Percentiles rank a stretch among this genome's conserved stretches.
These are phyloP conservation scores for Candida buenavistaensis DNA, from an alignment of 1,139 yeast genomes.

Conservation along the genomic window DNA sequence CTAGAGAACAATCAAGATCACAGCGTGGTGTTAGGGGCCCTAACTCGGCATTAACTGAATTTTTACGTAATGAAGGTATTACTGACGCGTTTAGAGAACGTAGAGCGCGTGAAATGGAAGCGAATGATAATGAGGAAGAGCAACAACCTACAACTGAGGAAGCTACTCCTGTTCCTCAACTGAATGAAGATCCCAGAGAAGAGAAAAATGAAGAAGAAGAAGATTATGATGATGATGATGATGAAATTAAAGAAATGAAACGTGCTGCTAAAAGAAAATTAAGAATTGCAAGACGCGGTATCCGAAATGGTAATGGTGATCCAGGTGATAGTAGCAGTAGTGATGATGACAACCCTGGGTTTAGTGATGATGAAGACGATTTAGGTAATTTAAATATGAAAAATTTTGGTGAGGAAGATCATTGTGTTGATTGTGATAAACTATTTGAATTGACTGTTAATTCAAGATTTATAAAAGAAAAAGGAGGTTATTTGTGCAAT, in stretches of 20 bases:
- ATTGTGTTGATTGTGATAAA: slow-evolving; percentile 60
- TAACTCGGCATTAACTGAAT: slow-evolving; percentile 76
- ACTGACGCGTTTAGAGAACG: slow-evolving; percentile 76
- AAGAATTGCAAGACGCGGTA: slow-evolving; percentile 27
- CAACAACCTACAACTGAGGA: slow-evolving; percentile 9
- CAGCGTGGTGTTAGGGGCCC: slow-evolving; percentile 62
- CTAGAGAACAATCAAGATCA: slow-evolving; percentile 10
- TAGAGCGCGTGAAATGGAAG: slow-evolving; percentile 35
- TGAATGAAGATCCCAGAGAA: not conserved
- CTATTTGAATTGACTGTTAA: slow-evolving; percentile 63
- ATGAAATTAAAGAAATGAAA: slow-evolving; percentile 33
- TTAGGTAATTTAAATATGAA: slow-evolving; percentile 22
- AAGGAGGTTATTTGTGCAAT: slow-evolving; percentile 64
- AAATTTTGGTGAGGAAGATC: slow-evolving; percentile 48
- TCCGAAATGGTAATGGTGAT: slow-evolving; percentile 27
- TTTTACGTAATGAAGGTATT: slow-evolving; percentile 79
- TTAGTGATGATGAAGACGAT: slow-evolving; percentile 29
- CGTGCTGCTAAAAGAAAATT: slow-evolving; percentile 43
- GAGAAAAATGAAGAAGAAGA: slow-evolving; percentile 17
- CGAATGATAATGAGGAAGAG: slow-evolving; percentile 17
- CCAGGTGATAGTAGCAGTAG: slow-evolving; percentile 26
- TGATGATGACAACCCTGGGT: slow-evolving; percentile 30
- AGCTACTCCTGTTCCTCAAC: slow-evolving; percentile 3
- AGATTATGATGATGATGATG: slow-evolving; percentile 20
- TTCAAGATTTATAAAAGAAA: slow-evolving; percentile 51